Percentiles rank a stretch among this genome's conserved stretches.
phyloP scores from a whole-genome alignment of 2,329 filamentous ascomycete species.

The Beauveria sp. region DNA sequence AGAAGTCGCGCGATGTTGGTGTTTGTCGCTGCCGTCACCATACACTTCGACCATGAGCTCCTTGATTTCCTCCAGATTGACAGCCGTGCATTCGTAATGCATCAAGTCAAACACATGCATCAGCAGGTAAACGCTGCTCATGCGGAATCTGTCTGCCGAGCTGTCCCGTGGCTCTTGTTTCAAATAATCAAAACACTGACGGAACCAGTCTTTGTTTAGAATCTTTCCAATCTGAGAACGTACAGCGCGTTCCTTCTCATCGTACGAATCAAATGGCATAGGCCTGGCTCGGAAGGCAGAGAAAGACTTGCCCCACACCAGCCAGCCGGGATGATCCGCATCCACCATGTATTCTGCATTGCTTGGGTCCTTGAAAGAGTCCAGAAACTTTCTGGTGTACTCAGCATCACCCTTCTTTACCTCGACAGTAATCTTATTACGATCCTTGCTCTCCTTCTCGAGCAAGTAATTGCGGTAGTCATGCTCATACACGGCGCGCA shows the following conservation, averaged over 20 bases:
- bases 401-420: slow-evolving; percentile 67
- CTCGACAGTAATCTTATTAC: slow-evolving; percentile 66
- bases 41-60: slow-evolving; percentile 71
- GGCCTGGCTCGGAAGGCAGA: slow-evolving; percentile 70
- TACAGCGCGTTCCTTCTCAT: slow-evolving; percentile 67
- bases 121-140: slow-evolving; percentile 78
- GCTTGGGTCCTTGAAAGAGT: slow-evolving; percentile 62
- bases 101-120: slow-evolving; percentile 88
- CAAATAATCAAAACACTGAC: slow-evolving; percentile 81
- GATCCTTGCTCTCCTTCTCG: slow-evolving; percentile 63
- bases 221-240: slow-evolving; percentile 73
- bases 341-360: slow-evolving; percentile 81
- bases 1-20: slow-evolving; percentile 90
- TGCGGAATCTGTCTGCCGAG: slow-evolving; percentile 76
- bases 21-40: slow-evolving; percentile 91
- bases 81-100: slow-evolving; percentile 67
- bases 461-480: slow-evolving; percentile 80
- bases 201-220: slow-evolving; percentile 78
- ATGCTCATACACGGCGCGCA: slow-evolving; percentile 78
- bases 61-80: slow-evolving; percentile 82
- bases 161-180: slow-evolving; percentile 91
- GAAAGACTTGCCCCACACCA: slow-evolving; percentile 89
- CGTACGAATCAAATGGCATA: slow-evolving; percentile 61
- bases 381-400: slow-evolving; percentile 74
- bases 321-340: slow-evolving; percentile 87